phyloP scores from a whole-genome alignment of 331 rosid genomes.

The Rhamnella rubrinervis region DNA sequence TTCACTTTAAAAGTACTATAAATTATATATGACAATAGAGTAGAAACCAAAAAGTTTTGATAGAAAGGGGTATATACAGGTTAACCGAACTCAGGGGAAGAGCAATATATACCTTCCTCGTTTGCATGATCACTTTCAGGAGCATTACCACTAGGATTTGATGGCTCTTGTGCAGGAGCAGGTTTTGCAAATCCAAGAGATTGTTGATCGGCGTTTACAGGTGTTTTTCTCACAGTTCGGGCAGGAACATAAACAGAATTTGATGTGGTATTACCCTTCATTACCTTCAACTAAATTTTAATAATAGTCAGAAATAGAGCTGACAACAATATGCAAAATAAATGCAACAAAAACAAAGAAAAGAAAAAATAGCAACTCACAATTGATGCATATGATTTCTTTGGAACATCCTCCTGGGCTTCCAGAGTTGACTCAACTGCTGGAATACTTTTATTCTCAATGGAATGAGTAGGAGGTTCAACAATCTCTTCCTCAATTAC shows the following conservation, averaged over 20 bases:
- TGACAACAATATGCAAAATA: background rate
- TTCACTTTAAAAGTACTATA: too few relatives aligned
- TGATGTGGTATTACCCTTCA: constrained; percentile 44
- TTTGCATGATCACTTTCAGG: constrained; percentile 62
- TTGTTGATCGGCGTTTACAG: constrained; percentile 54
- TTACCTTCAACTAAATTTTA: constrained; percentile 55
- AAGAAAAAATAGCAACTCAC: constrained; percentile 50
- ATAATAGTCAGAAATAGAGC: constrained; percentile 11
- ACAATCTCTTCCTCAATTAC: constrained; percentile 67
- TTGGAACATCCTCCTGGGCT: constrained; percentile 68
- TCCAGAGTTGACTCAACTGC: constrained; percentile 51
- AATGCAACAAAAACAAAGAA: background rate
- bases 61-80: background rate
- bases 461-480: constrained; percentile 40
- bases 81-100: constrained; percentile 8
- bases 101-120: constrained; percentile 69
- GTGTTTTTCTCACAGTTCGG: constrained; percentile 45
- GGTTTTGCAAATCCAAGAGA: constrained; percentile 42
- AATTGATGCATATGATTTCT: constrained; percentile 81
- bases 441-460: constrained; percentile 42
- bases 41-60: background rate
- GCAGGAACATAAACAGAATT: constrained; percentile 50
- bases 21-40: background rate
- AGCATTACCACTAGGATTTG: constrained; percentile 51
- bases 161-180: constrained; percentile 46